Base-by-base conservation (phyloP, 371 early-diverging fungal genomes). In the Zopfochytrium polystomum region DNA sequence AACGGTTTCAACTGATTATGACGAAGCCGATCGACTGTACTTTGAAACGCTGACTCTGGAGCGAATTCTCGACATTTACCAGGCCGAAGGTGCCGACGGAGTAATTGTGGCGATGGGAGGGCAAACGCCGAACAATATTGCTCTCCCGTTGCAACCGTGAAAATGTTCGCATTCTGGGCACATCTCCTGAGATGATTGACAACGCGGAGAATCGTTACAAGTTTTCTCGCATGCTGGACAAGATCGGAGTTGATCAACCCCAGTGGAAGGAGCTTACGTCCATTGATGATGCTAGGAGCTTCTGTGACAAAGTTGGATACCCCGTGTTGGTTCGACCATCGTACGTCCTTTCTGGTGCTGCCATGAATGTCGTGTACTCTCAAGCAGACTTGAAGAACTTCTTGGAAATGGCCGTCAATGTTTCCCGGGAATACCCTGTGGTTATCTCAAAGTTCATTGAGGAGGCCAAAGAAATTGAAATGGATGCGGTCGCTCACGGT, bases 101-200 rank as follows among this genome's bases (percentile, higher is more conserved):
- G 89, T 92, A 26, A 80, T 96, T 63, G 88, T 95, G 70, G 83
- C 89, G 62, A 90, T 95, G 83, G 96, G 96, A 62, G 96, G 96
- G 32, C 95, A 96, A 78, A 84, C 87, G n/a, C 94, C 96, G 42
- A 90, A 96, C 79, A 96, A 96, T 79, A 94, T 96, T 71, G 93
- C 95, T 3, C 74, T 96, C 46, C 84, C 88, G 6, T 74, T 96
- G 63, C 81, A n/a, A 90, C 55, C 81, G 90, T 62, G 85, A 88
- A 75, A 85, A 86, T 59, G 90, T 90, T 66, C 87, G 88, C 67
- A 87, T 96, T 23, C 81, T 95, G 15, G 96, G 96, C 38, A 96
- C 96, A 6, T 84, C 85, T 18, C 95, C 96, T 49, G 92, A 90
- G 68, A 90, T 87, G 84, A 93, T 96, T 71, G 95, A 96, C 73